Evolutionary conservation across 2,329 filamentous ascomycete genomes (phyloP).

Genomic region (Colletotrichum filicis): DNA sequence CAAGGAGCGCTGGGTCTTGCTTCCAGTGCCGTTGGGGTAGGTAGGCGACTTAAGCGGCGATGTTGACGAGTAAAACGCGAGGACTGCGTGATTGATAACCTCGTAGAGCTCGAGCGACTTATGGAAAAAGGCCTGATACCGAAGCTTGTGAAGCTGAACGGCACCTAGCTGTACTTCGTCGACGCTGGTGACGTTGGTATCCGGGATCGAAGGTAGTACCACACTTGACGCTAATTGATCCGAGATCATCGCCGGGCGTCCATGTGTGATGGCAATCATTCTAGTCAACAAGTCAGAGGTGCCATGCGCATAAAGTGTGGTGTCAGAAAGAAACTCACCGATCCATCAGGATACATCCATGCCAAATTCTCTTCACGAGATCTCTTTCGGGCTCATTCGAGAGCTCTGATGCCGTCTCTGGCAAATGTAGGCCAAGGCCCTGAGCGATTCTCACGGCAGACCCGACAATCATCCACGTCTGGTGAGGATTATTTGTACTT

Average conservation of each 20-base stretch:
- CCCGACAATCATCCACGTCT: conserved; percentile 61
- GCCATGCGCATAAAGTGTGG: too few relatives aligned
- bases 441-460: conserved; percentile 58
- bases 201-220: conserved; percentile 39
- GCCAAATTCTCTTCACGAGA: conserved; percentile 46
- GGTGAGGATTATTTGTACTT: conserved; percentile 57
- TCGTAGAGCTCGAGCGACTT: conserved; percentile 50
- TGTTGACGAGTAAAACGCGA: conserved; percentile 40
- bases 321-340: conserved; percentile 38
- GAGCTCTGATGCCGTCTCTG: conserved; percentile 45
- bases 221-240: conserved; percentile 40
- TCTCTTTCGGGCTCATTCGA: conserved; percentile 39
- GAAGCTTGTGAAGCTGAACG: background rate
- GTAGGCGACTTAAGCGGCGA: background rate
- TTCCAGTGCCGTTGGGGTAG: background rate
- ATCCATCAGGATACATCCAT: conserved; percentile 52
- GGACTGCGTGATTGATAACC: conserved; percentile 46
- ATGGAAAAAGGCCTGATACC: conserved; percentile 44
- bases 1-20: background rate
- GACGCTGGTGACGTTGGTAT: background rate
- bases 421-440: conserved; percentile 56
- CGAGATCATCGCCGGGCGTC: conserved; percentile 49
- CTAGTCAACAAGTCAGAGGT: conserved; percentile 28
- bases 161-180: background rate
- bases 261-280: conserved; percentile 49